These are phyloP conservation scores for Puccinia polysora DNA, from an alignment of 1,284 basidiomycete genomes.

Conservation along the genomic window DNA sequence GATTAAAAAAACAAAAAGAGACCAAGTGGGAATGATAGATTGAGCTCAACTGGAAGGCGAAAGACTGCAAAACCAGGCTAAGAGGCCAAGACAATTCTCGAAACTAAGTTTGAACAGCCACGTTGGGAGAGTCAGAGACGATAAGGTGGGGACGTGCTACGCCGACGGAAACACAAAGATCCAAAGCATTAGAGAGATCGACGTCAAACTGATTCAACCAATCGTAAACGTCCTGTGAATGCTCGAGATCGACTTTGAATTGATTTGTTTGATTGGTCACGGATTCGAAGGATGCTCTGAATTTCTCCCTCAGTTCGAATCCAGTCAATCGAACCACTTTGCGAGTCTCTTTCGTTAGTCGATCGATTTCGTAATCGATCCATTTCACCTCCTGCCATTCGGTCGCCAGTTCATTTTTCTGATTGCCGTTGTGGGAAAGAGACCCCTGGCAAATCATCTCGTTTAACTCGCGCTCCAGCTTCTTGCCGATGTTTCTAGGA, in stretches of 20 bases:
- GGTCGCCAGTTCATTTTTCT: too few relatives aligned
- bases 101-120: too few relatives aligned
- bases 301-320: slow-evolving; percentile 83
- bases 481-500: slow-evolving; percentile 82
- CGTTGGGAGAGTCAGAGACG: too few relatives aligned
- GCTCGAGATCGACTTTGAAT: slow-evolving; percentile 7
- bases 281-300: slow-evolving; percentile 74
- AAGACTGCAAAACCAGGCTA: too few relatives aligned
- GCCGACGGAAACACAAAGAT: neutral
- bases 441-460: slow-evolving; percentile 51
- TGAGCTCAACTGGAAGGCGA: too few relatives aligned
- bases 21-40: too few relatives aligned
- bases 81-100: too few relatives aligned
- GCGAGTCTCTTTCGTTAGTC: slow-evolving; percentile 79
- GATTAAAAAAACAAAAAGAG: too few relatives aligned
- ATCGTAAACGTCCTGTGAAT: neutral
- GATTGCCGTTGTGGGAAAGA: slow-evolving; percentile 45
- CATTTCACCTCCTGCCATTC: slow-evolving; percentile 57
- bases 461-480: slow-evolving; percentile 52
- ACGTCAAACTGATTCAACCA: slow-evolving; percentile 3
- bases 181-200: neutral
- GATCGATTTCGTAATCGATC: slow-evolving; percentile 65
- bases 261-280: slow-evolving; percentile 56
- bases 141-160: too few relatives aligned
- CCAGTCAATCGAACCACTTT: slow-evolving; percentile 89